phyloP scores from a whole-genome alignment of 108 stramenopile species.

The Skeletonema costatum region DNA sequence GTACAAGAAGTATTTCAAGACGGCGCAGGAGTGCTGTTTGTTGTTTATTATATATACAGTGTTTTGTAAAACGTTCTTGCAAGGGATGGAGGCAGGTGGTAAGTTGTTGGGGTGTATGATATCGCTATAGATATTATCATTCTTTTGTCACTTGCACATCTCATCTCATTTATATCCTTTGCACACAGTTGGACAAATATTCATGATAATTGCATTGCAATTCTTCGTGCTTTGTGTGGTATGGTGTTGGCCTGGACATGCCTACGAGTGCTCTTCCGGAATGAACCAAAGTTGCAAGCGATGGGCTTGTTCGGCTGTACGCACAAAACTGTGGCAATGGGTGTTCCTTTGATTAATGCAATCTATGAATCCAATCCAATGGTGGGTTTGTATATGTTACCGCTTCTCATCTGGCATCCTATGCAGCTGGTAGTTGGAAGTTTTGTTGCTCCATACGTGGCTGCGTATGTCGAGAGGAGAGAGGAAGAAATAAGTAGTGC shows the following conservation, averaged over 20 bases:
- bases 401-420: conserved; percentile 78
- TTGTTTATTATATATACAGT: conserved; percentile 71
- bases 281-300: conserved; percentile 55
- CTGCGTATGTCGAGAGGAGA: conserved; percentile 49
- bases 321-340: conserved; percentile 78
- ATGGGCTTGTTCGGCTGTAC: conserved; percentile 72
- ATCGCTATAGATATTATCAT: background rate
- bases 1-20: conserved; percentile 55
- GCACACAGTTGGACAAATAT: conserved; percentile 22
- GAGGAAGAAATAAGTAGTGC: conserved; percentile 27
- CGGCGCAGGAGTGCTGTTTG: conserved; percentile 53
- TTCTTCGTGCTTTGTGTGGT: conserved; percentile 35
- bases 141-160: background rate
- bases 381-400: conserved; percentile 63
- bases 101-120: background rate
- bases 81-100: conserved; percentile 28
- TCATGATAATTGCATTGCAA: conserved; percentile 57
- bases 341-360: conserved; percentile 73
- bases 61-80: conserved; percentile 62
- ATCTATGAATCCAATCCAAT: conserved; percentile 56
- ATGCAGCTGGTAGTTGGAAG: conserved; percentile 69
- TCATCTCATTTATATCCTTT: background rate
- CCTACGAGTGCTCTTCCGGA: conserved; percentile 41
- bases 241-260: conserved; percentile 61
- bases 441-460: conserved; percentile 50